A percentile compares a stretch with the other conserved stretches of the same genome.
phyloP scores from a whole-genome alignment of 2,329 filamentous ascomycete genomes.

The Epichloe coenophiala region DNA sequence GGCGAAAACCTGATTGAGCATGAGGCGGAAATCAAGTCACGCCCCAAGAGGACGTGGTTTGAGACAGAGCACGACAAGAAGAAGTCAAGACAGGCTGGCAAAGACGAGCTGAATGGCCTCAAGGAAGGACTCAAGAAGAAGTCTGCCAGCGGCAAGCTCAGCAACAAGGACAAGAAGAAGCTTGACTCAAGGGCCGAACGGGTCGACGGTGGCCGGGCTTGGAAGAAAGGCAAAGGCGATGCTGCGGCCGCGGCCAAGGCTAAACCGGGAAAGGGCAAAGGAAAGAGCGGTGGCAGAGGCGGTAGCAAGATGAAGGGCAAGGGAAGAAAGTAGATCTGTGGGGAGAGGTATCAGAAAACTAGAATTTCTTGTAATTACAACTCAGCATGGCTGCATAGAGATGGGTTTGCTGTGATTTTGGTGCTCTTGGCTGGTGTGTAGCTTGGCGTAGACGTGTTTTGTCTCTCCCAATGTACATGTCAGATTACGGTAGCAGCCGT shows the following conservation, averaged over 20 bases:
- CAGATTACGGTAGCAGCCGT: no score
- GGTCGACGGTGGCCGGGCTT: conserved; percentile 34
- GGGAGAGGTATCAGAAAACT: background rate
- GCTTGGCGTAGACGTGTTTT: no score
- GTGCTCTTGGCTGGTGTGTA: background rate
- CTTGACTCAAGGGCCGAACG: conserved; percentile 42
- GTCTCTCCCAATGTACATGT: no score
- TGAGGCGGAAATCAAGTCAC: conserved; percentile 75
- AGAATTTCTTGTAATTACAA: background rate
- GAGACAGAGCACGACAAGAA: conserved; percentile 82
- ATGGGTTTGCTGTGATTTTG: background rate
- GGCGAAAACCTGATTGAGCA: conserved; percentile 86
- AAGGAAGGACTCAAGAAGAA: conserved; percentile 49
- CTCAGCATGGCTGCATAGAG: background rate
- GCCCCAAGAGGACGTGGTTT: conserved; percentile 93
- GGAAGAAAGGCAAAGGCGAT: conserved; percentile 55
- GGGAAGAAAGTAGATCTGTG: background rate
- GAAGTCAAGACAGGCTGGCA: conserved; percentile 56
- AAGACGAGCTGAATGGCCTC: conserved; percentile 45
- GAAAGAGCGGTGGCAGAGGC: conserved; percentile 7
- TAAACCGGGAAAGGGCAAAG: conserved; percentile 8
- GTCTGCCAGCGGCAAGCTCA: conserved; percentile 37
- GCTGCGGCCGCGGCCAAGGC: conserved; percentile 16
- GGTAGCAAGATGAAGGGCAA: conserved; percentile 2
- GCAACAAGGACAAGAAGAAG: conserved; percentile 50